Base-by-base conservation (phyloP, 306 rosid genomes). In the Quillaja saponaria region DNA sequence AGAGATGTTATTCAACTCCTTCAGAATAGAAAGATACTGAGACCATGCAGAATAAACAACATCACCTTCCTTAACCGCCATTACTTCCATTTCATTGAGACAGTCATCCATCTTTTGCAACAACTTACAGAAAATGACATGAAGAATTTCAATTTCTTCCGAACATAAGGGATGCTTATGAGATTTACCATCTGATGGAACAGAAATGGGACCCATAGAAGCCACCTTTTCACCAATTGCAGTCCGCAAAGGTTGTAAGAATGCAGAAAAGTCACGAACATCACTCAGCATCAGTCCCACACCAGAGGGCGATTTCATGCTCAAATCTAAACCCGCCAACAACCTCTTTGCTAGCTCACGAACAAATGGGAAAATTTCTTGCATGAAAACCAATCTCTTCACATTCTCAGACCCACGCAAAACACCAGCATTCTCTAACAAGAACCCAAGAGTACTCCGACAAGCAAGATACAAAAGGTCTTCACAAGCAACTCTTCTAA, bases 1-100 rank as follows among this genome's bases (percentile, higher is more conserved):
- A 17, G 90, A 85, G 41, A 66, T 69, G 39, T 69, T 44, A 72
- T 72, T 55, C 78, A 90, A 63, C 28, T 90, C 87, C 72, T 76
- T 83, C 69, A 87, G 71, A 35, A 87, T 62, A 48, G 68, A 9
- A 55, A 87, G 84, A 78, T 87, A 90, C 54, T 69, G 78, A 41
- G 76, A 69, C 88, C 85, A 78, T 57, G 75, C 82, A 0, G 78
- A 34, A 62, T 59, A 79, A 41, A n/a, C 25, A 18, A 34, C 12
- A 35, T 82, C 82, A 61, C 68, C 72, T 39, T 77, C 80, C 71
- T 58, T 80, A 76, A 40, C 34, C 72, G 77, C 68, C 74, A 9
- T 31, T 44, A 41, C 66, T 62, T 75, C 87, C 84, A 90, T 71
- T 31, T 18, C 20, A 10, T 21, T 42, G 50, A 90, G 87, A 58